These are phyloP conservation scores for Stevia rebaudiana DNA, from an alignment of 140 eudicot genomes.

Conservation along the genomic window DNA sequence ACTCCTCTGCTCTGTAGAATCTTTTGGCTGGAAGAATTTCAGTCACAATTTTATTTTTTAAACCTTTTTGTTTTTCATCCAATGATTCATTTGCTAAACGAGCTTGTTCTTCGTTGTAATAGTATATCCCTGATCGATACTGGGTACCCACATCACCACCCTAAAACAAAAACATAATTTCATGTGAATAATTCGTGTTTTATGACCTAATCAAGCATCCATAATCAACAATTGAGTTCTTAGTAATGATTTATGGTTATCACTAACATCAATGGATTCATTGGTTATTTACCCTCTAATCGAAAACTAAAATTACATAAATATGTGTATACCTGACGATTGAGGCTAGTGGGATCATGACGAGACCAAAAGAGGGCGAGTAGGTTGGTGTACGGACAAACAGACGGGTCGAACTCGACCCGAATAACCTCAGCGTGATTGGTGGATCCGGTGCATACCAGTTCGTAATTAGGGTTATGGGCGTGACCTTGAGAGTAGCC, in stretches of 20 bases:
- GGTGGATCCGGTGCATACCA: slow-evolving; percentile 75
- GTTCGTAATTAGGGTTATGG: slow-evolving; percentile 57
- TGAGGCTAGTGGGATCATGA: slow-evolving; percentile 89
- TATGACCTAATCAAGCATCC: slow-evolving; percentile 2
- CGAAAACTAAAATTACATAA: not conserved
- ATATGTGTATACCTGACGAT: slow-evolving; percentile 64
- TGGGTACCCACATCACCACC: slow-evolving; percentile 80
- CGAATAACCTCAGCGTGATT: slow-evolving; percentile 74
- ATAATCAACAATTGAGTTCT: not conserved
- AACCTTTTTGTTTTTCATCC: slow-evolving; percentile 49
- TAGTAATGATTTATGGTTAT: not conserved
- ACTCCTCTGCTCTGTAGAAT: slow-evolving; percentile 87
- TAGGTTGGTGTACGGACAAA: slow-evolving; percentile 56
- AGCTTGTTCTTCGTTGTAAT: slow-evolving; percentile 57
- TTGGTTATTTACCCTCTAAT: not conserved
- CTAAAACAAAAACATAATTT: slow-evolving; percentile 28
- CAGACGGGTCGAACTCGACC: slow-evolving; percentile 77
- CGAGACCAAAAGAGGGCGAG: slow-evolving; percentile 78
- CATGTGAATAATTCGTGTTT: not conserved
- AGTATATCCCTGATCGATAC: slow-evolving; percentile 91
- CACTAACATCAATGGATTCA: not conserved
- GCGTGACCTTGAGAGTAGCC: slow-evolving; percentile 83
- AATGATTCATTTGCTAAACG: slow-evolving; percentile 54
- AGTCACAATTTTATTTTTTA: slow-evolving; percentile 32
- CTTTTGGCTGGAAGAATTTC: slow-evolving; percentile 90